Evolutionary conservation across 257 asterid genomes (phyloP), one percentile per base, ranked within the genome.

Genomic region (Solanum acaule): DNA sequence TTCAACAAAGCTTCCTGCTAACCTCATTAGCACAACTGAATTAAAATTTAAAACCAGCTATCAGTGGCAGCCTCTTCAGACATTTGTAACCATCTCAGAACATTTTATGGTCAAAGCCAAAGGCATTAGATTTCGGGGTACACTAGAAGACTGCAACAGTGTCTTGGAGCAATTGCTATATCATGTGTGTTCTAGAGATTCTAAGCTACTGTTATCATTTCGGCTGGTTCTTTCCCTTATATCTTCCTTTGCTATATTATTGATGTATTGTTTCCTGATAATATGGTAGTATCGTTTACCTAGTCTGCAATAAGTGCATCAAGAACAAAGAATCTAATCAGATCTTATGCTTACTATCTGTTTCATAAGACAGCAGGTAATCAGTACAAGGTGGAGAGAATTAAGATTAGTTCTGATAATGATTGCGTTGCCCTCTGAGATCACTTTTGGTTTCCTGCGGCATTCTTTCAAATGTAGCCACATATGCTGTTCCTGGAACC

Each of bases 51-150:
- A 88, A 91, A 89, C 89, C 6, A 94, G 95, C 88, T 90, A 94
- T 81, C 98, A 90, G 23, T 97, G 98, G 99, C 99, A 95, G 81
- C 98, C 99, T 71, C 93, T 97, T 38, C 95, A 89, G 70, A 95
- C 98, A 87, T 97, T 94, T 93, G 99, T 97, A 67, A 90, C 97
- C 87, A 96, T 97, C 75, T 95, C 98, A 5, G 92, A 92, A 90
- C 98, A 96, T 91, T 94, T 96, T 88, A 71, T 75, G 35, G 98
- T 97, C 81, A 95, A 91, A 63, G 98, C 98, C 25, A 96, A 96
- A 91, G 98, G 98, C 68, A 94, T 97, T 87, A 93, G 98, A 91
- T 94, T 96, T 82, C 91, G 92, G 38, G 97, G 95, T 81, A 79
- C 98, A 20, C 88, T 96, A 77, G 93, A 92, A 72, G 98, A 93